Evolutionary conservation across 2,329 filamentous ascomycete species (phyloP), one percentile per base, ranked within the genome.

Genomic region (Botrytis pseudocinerea): DNA sequence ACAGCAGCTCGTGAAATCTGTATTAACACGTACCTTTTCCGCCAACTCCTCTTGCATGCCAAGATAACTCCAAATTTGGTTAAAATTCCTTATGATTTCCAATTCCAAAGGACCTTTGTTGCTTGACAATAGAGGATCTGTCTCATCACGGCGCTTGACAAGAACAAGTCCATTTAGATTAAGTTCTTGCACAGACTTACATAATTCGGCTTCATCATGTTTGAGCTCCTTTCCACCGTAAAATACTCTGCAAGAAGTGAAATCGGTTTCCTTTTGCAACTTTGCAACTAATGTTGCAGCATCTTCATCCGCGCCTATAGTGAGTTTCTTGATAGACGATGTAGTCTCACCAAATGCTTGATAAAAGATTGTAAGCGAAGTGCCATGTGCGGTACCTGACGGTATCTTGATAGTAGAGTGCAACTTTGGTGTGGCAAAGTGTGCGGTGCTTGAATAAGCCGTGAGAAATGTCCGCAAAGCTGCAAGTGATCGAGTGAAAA

Each of bases 51-150:
- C 90, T 62, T 93, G 88, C 83, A 95, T 88, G 76, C 90, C 89
- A 71, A 98, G 85, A 78, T 95, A 92, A 61, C 89, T 88, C 86
- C 96, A 97, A 38, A 99, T 83, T 74, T 95, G 90, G 71, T 93
- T 88, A 78, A 97, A 97, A 81, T 97, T 93, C 73, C 90, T 87
- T 77, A 96, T 84, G 35, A 98, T 90, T 78, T 95, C 93, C 20
- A 89, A 86, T 80, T 98, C 94, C 4, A 98, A 87, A 51, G 84
- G 87, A 75, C 84, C 90, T 64, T 84, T 87, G 68, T 84, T 89
- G 69, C 82, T 86, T 75, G 84, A 85, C 70, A 86, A 82, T 40
- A 85, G 80, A 73, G 84, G 82, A 14, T 83, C 80, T 0, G 82
- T 79, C 22, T 86, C 85, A 32, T 87, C 85, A 61, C 89, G 87